Evolutionary conservation across 2,329 filamentous ascomycete species (phyloP), one percentile per base, ranked within the genome.

Genomic region (Rhynchosporium graminicola): DNA sequence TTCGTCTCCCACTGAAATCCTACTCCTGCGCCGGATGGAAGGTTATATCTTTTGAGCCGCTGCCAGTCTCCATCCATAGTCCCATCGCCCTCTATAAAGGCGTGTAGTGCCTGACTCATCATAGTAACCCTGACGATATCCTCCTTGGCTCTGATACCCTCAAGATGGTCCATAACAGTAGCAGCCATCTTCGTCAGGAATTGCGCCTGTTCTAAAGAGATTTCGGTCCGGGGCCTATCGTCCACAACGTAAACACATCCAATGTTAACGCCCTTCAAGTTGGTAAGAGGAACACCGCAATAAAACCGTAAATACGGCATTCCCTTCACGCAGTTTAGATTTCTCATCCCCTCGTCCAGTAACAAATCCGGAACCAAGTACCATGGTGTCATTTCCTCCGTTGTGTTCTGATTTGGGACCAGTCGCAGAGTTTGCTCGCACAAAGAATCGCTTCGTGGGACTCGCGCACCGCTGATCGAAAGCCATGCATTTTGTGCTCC

Each of bases 101-200:
- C 77, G 5, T 80, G 81, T 12, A 86, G 71, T 0, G 82, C 82
- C 28, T 80, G 77, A 57, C 80, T 81, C 74, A 81, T 86, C 68
- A 77, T 80, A 57, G 78, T 83, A 46, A 77, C 82, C 67, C 78
- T 79, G 65, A 76, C 80, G 67, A 79, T 80, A 66, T 80, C 83
- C 63, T 79, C 82, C 60, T 74, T 80, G 63, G 76, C 81, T 68
- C 79, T 78, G 54, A 77, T 83, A 76, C 78, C 82, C 74, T 86
- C 84, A 8, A 89, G 71, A 63, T 88, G 86, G 43, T 85, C 80
- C 76, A 87, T 85, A 3, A 86, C 77, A 2, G 83, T 81, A 33
- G 76, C 76, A 0, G 81, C 76, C 72, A 88, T 78, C 33, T 83
- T 83, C 48, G 81, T 80, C 70, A 89, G 75, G 55, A 84, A 86